Evolutionary conservation across 2,329 filamentous ascomycete species (phyloP), one percentile per base, ranked within the genome.

Genomic region (Penicillium sp.): DNA sequence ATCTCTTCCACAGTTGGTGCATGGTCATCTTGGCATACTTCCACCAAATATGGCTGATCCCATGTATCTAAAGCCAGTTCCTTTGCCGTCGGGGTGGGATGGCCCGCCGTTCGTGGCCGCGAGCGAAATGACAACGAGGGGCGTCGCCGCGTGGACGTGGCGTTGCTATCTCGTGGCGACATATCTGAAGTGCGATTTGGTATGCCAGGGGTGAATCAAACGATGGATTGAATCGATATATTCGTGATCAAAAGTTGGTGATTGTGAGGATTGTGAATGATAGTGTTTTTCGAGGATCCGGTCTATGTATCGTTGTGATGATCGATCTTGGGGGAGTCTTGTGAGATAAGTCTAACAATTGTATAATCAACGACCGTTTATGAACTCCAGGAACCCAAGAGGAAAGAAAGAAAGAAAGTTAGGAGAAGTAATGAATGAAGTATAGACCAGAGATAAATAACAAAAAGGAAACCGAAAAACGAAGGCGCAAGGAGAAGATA

Each of bases 51-150:
- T 43, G 62, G 51, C 16, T 63, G 61, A 40, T 62, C 57, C 65
- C 64, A 70, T 27, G 64, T 46, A 16, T 65, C 61, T 35, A 64
- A 51, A 26, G 63, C 58, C 18, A 59, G 47, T 2, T 58, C 58
- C 19, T 64, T 61, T 18, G 66, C 52, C 18, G 61, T 54, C 7
- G 56, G 39, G n/a, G 63, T 45, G 14, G 68, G 59, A 18, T 63
- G 55, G n/a, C 63, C 64, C 5, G 73, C 66, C 7, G 73, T 76
- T 26, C 68, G 68, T 13, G 75, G 72, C 42, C 74, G 71, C 47
- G 66, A 51, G 55, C 66, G 69, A 49, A 72, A 61, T 11, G 73
- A 69, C 35, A 77, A 57, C 14, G 76, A 77, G 29, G 73, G 67
- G 57, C 72, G 70, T 54, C 72, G 70, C 30, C 67, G 66, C 35